Base-by-base conservation (phyloP, 768 basidiomycete species). In the Hypholoma fasciculare region DNA sequence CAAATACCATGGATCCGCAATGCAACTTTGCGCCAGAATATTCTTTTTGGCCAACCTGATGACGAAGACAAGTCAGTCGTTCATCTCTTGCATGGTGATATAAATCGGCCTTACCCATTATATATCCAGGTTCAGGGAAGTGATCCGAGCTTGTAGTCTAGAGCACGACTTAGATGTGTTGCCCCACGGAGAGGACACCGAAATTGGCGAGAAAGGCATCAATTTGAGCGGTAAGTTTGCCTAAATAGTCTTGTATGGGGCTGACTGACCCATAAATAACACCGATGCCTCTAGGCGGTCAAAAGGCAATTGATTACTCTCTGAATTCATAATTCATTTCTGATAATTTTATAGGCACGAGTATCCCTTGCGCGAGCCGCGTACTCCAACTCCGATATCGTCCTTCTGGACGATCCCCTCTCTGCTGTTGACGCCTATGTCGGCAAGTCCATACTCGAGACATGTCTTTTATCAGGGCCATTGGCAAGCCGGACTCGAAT, bases 351-450 rank as follows among this genome's bases (percentile, higher is more conserved):
- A n/a, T 64, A 88, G 82, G 87, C 88, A 36, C 83, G 89, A 30
- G 82, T 91, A 14, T 87, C 86, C 4, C 75, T 92, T 17, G 92
- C 92, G 0, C 76, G 92, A 39, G 90, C 90, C 0, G 87, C 87
- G 0, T 95, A 93, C 65, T 86, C 89, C 1, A 73, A 81, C 0
- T 79, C 88, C 1, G 89, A 92, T 61, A 80, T 94, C 52, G 84
- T 91, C 39, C 80, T 94, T 17, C 79, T 94, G 30, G 92, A 95
- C 62, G 92, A 95, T 67, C 88, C 92, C n/a, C 81, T 94, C 37
- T 86, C 86, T 30, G 90, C 91, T 1, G 87, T 93, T 9, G 91
- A 93, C 63, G 84, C 90, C 0, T 85, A 89, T 62, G 90, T 92
- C 4, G 87, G 88, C 17, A 84, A 86, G 62, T 78, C 78, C 23